These are phyloP conservation scores for Lolium perenne DNA, from an alignment of 176 grass and related monocot species.

Conservation along the genomic window DNA sequence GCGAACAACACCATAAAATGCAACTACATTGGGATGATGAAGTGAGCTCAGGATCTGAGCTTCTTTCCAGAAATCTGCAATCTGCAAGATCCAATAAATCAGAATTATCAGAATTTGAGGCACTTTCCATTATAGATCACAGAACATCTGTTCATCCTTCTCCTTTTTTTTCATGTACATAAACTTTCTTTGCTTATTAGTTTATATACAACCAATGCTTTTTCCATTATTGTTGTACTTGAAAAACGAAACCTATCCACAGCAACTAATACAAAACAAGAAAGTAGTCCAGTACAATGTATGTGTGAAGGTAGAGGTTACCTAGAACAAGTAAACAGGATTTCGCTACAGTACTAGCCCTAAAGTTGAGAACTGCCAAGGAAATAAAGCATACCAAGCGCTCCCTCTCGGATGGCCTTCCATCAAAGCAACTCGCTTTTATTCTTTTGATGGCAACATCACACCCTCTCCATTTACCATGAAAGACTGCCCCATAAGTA, in stretches of 20 bases:
- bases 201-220: not conserved
- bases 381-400: conserved; percentile 69
- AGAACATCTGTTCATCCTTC: not conserved
- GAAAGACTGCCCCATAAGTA: conserved; percentile 89
- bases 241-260: not conserved
- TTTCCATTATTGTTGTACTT: conserved; percentile 9
- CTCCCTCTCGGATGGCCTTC: conserved; percentile 89
- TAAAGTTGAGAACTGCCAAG: conserved; percentile 24
- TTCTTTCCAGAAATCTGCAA: conserved; percentile 99
- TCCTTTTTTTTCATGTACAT: not conserved
- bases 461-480: conserved; percentile 99
- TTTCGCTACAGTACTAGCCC: not conserved
- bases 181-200: not conserved
- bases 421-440: conserved; percentile 94
- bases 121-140: conserved; percentile 10
- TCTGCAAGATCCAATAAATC: conserved; percentile 54
- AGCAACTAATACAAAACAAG: not conserved
- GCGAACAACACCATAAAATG: conserved; percentile 98
- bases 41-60: conserved; percentile 86
- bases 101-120: conserved; percentile 37
- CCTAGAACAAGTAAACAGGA: conserved; percentile 1
- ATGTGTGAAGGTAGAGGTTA: conserved; percentile 2
- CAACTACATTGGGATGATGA: conserved; percentile 98
- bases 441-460: conserved; percentile 99
- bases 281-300: not conserved